phyloP scores from a whole-genome alignment of 2,329 filamentous ascomycete genomes.

The Phialocephala sp. region DNA sequence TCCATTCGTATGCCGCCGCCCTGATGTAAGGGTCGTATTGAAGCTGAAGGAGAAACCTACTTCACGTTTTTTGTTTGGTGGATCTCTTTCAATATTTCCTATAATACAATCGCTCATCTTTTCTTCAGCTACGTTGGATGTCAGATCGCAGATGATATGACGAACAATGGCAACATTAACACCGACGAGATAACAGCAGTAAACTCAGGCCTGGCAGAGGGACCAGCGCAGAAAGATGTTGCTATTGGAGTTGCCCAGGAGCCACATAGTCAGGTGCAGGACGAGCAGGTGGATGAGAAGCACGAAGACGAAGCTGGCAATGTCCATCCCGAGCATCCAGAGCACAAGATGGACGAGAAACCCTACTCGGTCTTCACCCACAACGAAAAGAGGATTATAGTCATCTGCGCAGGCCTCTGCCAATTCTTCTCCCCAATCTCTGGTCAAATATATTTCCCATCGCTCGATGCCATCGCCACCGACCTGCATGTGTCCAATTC shows the following conservation, averaged over 20 bases:
- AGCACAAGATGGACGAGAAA: constrained; percentile 41
- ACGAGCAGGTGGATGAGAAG: background rate
- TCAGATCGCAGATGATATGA: background rate
- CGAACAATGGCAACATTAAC: background rate
- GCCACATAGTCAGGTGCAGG: too few relatives aligned
- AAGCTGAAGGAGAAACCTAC: too few relatives aligned
- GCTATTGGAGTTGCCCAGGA: background rate
- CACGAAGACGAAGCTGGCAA: background rate
- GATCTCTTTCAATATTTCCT: too few relatives aligned
- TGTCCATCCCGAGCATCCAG: background rate
- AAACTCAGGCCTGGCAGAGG: background rate
- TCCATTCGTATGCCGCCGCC: too few relatives aligned
- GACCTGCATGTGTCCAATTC: constrained; percentile 51
- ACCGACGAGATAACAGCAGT: background rate
- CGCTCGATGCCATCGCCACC: constrained; percentile 53
- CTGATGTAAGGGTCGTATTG: too few relatives aligned
- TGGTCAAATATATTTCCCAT: constrained; percentile 60
- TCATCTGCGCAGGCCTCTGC: constrained; percentile 55
- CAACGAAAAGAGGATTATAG: constrained; percentile 44
- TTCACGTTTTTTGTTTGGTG: too few relatives aligned
- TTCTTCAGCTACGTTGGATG: too few relatives aligned
- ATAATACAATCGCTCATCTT: too few relatives aligned
- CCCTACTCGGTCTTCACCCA: constrained; percentile 24
- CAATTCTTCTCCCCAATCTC: constrained; percentile 63
- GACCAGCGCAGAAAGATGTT: background rate